Conservation (phyloP, 306 rosid genomes). For the Quercus mongolica region DNA sequence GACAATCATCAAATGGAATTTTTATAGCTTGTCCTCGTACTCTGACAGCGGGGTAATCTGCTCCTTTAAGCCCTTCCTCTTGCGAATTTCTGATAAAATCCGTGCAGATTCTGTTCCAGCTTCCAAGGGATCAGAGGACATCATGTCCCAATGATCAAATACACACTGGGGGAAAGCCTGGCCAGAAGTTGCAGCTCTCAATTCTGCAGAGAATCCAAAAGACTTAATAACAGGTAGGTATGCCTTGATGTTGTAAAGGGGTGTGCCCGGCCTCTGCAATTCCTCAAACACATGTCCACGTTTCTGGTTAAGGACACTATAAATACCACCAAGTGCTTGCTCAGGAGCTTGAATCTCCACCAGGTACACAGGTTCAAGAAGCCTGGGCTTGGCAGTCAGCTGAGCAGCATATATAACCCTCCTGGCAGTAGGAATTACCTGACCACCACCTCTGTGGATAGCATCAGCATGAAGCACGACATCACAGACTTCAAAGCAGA, state of each 20-base stretch:
- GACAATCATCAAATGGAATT: too few relatives aligned
- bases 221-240: constrained; percentile 56
- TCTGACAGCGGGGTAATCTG: constrained; percentile 46
- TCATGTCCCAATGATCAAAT: constrained; percentile 75
- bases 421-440: constrained; percentile 59
- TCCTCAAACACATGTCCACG: constrained; percentile 65
- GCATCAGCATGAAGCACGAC: constrained; percentile 68
- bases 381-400: constrained; percentile 60
- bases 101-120: constrained; percentile 46
- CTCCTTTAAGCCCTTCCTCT: constrained; percentile 65
- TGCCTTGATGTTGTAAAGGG: constrained; percentile 59
- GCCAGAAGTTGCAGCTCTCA: constrained; percentile 70
- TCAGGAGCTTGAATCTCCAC: constrained; percentile 61
- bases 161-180: constrained; percentile 68
- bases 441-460: constrained; percentile 67
- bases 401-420: constrained; percentile 61
- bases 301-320: constrained; percentile 60
- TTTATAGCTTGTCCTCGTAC: constrained; percentile 45
- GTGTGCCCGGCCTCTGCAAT: constrained; percentile 61
- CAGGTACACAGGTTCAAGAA: constrained; percentile 53
- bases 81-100: constrained; percentile 43
- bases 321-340: constrained; percentile 61
- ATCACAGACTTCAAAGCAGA: constrained; percentile 61
- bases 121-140: constrained; percentile 61
- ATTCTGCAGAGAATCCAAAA: constrained; percentile 38